These are phyloP conservation scores for Pseudomassariella vexata DNA, from an alignment of 2,329 filamentous ascomycete species.

Conservation along the genomic window DNA sequence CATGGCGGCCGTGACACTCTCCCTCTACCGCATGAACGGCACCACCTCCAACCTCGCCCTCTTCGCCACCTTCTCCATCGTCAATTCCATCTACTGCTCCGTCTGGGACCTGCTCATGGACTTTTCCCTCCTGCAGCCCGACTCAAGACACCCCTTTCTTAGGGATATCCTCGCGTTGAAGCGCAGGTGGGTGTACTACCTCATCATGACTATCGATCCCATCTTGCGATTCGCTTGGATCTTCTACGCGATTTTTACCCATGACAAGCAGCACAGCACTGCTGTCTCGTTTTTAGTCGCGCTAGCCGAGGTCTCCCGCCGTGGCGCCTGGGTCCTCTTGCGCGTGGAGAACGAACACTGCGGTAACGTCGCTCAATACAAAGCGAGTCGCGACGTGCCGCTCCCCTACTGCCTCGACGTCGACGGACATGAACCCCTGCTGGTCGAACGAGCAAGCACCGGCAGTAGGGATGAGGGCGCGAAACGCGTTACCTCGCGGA, in stretches of 20 bases:
- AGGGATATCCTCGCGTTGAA: slow-evolving; percentile 79
- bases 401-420: slow-evolving; percentile 64
- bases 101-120: slow-evolving; percentile 97
- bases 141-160: slow-evolving; percentile 61
- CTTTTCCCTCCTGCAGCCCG: slow-evolving; percentile 81
- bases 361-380: slow-evolving; percentile 83
- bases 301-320: slow-evolving; percentile 72
- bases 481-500: neutral
- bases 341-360: slow-evolving; percentile 98
- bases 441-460: slow-evolving; percentile 31
- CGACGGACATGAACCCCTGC: slow-evolving; percentile 40
- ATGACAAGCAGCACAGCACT: slow-evolving; percentile 76
- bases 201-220: slow-evolving; percentile 76
- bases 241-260: slow-evolving; percentile 79
- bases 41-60: slow-evolving; percentile 53
- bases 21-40: slow-evolving; percentile 72
- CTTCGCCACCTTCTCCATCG: slow-evolving; percentile 73
- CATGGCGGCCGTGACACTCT: slow-evolving; percentile 69
- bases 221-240: slow-evolving; percentile 91
- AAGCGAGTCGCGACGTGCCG: slow-evolving; percentile 81
- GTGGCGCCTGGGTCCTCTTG: slow-evolving; percentile 88
- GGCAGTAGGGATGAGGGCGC: slow-evolving; percentile 6
- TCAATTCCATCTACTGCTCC: slow-evolving; percentile 79
- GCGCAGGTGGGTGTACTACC: slow-evolving; percentile 76
- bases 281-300: slow-evolving; percentile 74